Conservation (phyloP, 129 eudicot genomes). For the Helianthus tuberosus region DNA sequence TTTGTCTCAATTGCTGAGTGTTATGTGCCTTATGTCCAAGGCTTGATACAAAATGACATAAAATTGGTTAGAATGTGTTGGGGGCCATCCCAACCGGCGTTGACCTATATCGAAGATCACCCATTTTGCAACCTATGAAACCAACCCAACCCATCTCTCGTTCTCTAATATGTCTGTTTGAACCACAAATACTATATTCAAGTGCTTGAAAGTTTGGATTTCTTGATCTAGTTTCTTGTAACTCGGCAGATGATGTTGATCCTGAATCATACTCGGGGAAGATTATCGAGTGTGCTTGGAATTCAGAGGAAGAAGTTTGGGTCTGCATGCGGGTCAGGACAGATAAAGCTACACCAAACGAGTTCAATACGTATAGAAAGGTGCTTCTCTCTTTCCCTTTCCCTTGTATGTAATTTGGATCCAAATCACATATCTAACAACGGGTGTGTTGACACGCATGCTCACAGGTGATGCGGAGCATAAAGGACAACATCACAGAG, state of each 20-base stretch:
- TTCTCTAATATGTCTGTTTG: background rate
- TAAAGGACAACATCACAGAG: constrained; percentile 92
- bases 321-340: constrained; percentile 72
- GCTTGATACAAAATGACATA: background rate
- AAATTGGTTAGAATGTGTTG: background rate
- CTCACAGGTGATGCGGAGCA: constrained; percentile 82
- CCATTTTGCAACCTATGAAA: constrained; percentile 1
- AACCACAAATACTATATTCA: background rate
- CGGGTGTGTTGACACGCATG: constrained; percentile 3
- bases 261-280: constrained; percentile 75
- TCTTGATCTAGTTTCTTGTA: constrained; percentile 24
- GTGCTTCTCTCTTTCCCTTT: constrained; percentile 30
- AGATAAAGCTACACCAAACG: constrained; percentile 92
- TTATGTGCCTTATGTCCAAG: too few species aligned
- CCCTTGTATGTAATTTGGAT: background rate
- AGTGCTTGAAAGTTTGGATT: background rate
- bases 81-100: background rate
- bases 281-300: constrained; percentile 88
- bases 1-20: too few species aligned
- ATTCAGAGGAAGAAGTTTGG: constrained; percentile 81
- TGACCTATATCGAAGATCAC: background rate
- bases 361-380: constrained; percentile 85
- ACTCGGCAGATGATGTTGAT: constrained; percentile 66
- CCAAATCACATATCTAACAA: background rate
- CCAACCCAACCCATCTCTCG: background rate